These are phyloP conservation scores for Prunus mira DNA, from an alignment of 306 rosid species.

Conservation along the genomic window DNA sequence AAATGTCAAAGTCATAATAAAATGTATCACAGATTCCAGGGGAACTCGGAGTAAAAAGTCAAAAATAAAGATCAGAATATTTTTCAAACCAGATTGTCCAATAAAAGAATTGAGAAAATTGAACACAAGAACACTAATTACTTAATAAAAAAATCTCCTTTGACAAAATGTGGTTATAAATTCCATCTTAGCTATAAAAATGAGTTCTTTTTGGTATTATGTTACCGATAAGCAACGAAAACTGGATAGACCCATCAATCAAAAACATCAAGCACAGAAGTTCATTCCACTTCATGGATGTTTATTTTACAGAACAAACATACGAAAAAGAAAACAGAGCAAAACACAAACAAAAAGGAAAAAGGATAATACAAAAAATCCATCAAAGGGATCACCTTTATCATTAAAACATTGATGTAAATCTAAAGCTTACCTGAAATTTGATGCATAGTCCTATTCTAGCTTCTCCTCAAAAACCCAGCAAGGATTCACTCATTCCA, in stretches of 20 bases:
- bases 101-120: background rate
- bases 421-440: constrained; percentile 22
- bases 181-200: background rate
- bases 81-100: background rate
- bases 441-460: background rate
- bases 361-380: background rate
- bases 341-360: background rate
- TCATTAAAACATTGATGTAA: background rate
- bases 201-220: background rate
- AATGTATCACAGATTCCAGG: background rate
- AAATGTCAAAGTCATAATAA: constrained; percentile 5
- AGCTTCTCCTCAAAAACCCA: constrained; percentile 15
- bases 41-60: background rate
- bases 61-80: background rate
- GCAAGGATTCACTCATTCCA: constrained; percentile 27
- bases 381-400: constrained; percentile 20
- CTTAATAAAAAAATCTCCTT: background rate
- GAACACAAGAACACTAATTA: background rate
- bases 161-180: background rate
- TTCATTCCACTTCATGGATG: background rate
- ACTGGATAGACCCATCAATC: too few relatives aligned
- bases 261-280: background rate
- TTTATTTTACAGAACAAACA: background rate
- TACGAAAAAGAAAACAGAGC: background rate
- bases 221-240: background rate